Percentiles rank a stretch among this genome's conserved stretches.
Conservation (phyloP, 2,329 filamentous ascomycete genomes). For the Aureobasidium zeae region DNA sequence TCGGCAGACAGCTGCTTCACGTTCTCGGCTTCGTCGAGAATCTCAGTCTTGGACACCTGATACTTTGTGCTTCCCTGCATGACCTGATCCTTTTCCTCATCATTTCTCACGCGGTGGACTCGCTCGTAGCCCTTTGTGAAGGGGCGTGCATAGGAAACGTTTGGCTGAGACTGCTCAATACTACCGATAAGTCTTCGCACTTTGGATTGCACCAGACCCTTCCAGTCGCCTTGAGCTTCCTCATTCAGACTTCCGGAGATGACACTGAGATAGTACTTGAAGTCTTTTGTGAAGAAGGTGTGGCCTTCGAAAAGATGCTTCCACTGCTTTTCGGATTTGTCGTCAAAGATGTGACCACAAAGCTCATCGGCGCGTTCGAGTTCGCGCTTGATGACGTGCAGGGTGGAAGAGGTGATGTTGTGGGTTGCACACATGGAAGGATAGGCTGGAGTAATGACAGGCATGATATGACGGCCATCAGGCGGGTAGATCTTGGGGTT, state of each 20-base stretch:
- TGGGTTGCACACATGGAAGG: slow-evolving; percentile 97
- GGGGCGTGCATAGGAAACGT: slow-evolving; percentile 72
- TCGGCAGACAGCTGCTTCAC: slow-evolving; percentile 41
- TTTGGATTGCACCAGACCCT: slow-evolving; percentile 88
- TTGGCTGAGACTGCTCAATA: slow-evolving; percentile 66
- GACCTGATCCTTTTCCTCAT: slow-evolving; percentile 53
- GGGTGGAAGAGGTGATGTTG: slow-evolving; percentile 81
- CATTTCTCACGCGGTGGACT: slow-evolving; percentile 57
- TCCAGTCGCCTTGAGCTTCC: slow-evolving; percentile 79
- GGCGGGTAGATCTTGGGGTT: slow-evolving; percentile 79
- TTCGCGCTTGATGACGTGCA: slow-evolving; percentile 73
- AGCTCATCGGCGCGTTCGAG: slow-evolving; percentile 69
- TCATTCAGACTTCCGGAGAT: slow-evolving; percentile 73
- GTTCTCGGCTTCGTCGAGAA: slow-evolving; percentile 43
- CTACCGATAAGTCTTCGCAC: slow-evolving; percentile 75
- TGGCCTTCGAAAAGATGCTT: slow-evolving; percentile 82
- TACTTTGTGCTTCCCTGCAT: slow-evolving; percentile 53
- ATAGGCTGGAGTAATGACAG: slow-evolving; percentile 94
- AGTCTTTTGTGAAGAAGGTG: slow-evolving; percentile 83
- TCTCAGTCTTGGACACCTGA: slow-evolving; percentile 50
- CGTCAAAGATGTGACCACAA: slow-evolving; percentile 62
- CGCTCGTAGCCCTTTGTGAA: slow-evolving; percentile 92
- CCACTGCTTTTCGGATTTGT: slow-evolving; percentile 63
- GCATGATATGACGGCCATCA: slow-evolving; percentile 87
- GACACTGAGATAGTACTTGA: slow-evolving; percentile 92